Conservation (phyloP, 306 rosid genomes). For the Fragaria nilgerrensis region DNA sequence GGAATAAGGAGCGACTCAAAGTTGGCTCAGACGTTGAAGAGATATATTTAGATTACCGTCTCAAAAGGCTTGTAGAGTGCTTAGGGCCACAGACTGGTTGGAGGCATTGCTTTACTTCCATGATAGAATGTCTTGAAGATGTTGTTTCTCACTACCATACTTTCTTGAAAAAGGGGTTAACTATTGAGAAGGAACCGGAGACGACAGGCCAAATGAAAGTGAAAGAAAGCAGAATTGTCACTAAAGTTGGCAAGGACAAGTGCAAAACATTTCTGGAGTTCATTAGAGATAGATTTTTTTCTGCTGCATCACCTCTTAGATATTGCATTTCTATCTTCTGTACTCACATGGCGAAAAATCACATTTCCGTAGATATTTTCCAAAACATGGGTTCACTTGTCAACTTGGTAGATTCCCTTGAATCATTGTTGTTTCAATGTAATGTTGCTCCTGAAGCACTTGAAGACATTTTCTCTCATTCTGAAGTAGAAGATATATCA, state of each 20-base stretch:
- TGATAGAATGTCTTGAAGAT: slow-evolving; percentile 55
- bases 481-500: no score
- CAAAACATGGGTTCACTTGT: slow-evolving; percentile 31
- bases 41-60: slow-evolving; percentile 60
- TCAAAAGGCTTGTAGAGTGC: slow-evolving; percentile 39
- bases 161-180: slow-evolving; percentile 41
- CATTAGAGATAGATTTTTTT: slow-evolving; percentile 41
- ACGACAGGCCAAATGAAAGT: slow-evolving; percentile 11
- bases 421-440: slow-evolving; percentile 34
- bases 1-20: slow-evolving; percentile 62
- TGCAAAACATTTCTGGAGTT: slow-evolving; percentile 54
- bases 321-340: slow-evolving; percentile 38
- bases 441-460: no score
- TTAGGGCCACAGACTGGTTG: slow-evolving; percentile 49
- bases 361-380: slow-evolving; percentile 31
- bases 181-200: background rate
- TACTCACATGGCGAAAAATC: slow-evolving; percentile 52
- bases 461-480: no score
- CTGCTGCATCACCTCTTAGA: slow-evolving; percentile 28
- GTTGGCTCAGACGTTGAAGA: slow-evolving; percentile 48
- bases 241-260: background rate
- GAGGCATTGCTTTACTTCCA: slow-evolving; percentile 49
- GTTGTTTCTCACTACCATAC: slow-evolving; percentile 56
- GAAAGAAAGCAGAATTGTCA: slow-evolving; percentile 9
- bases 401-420: slow-evolving; percentile 40